Evolutionary conservation across 2,329 filamentous ascomycete genomes (phyloP), one percentile per base, ranked within the genome.

Genomic region (Beauveria sp.): DNA sequence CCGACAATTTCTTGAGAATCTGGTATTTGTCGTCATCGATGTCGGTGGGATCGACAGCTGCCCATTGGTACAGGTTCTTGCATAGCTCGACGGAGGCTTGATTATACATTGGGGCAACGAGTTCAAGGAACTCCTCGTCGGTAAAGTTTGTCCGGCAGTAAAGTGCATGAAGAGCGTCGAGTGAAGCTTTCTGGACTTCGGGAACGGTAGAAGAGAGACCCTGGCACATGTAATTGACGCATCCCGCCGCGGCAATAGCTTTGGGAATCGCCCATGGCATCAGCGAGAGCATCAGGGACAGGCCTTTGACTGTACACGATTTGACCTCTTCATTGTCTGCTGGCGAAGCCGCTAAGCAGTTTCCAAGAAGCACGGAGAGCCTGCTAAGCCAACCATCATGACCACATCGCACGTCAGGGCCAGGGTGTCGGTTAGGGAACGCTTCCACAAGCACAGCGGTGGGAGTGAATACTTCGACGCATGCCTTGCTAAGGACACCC

Each of bases 401-500:
- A 16, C 89, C 91, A 71, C 79, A 89, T 45, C 93, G 87, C 61
- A 96, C 85, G 58, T 88, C 83, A 28, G 87, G 80, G 52, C 82
- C 84, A 45, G 83, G 73, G 65, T 91, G 87, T 67, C 91, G 82
- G 67, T 88, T 87, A 12, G 90, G 88, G 69, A 92, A 91, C 26
- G 88, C 82, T 65, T 96, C 88, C 64, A 84, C 76, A 61, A 96
- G 84, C 22, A 96, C 87, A 1, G 80, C 77, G 26, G 85, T 80
- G 1, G 95, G 91, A 0, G 93, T 96, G 73, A 96, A 96, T 64
- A 98, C 92, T 73, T 98, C 95, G 64, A 98, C 90, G 69, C 95
- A 89, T 12, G 91, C 90, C 72, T 91, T 90, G 71, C 92, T 96
- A 64, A 99, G 83, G 61, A 90, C 85, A 57, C 88, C 89, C 71